A percentile compares a stretch with the other conserved stretches of the same genome.
These are phyloP conservation scores for Brasenia schreberi DNA, from an alignment of 164 flowering plant genomes.

Conservation along the genomic window DNA sequence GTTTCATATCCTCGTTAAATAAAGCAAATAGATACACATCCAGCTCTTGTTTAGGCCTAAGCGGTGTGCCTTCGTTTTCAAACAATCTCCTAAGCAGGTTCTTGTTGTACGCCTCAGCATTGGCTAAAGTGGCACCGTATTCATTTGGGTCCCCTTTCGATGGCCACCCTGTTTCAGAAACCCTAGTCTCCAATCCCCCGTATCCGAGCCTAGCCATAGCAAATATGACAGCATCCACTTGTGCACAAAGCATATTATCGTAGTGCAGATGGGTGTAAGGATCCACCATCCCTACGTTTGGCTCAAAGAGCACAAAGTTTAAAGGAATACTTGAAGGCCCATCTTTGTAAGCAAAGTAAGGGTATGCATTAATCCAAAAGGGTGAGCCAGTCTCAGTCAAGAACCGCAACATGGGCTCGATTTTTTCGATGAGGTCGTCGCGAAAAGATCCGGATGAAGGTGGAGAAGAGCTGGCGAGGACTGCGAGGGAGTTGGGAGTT, in stretches of 20 bases:
- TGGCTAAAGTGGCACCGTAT: constrained; percentile 56
- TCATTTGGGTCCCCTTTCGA: constrained; percentile 73
- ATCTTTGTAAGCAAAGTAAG: constrained; percentile 81
- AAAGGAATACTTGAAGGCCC: constrained; percentile 34
- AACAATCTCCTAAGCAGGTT: constrained; percentile 66
- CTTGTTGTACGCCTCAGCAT: constrained; percentile 60
- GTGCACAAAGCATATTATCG: constrained; percentile 92
- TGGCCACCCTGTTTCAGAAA: constrained; percentile 98
- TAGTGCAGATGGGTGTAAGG: constrained; percentile 61
- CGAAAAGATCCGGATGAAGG: constrained; percentile 73
- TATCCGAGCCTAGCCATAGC: constrained; percentile 61
- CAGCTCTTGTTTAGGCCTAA: constrained; percentile 53
- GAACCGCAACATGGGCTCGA: constrained; percentile 47
- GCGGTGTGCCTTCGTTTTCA: constrained; percentile 69
- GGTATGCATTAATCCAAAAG: constrained; percentile 95
- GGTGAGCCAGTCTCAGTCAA: constrained; percentile 46
- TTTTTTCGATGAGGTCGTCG: constrained; percentile 26
- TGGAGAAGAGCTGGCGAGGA: constrained; percentile 55
- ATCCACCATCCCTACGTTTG: constrained; percentile 61
- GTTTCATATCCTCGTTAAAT: constrained; percentile 83
- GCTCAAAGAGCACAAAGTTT: constrained; percentile 66
- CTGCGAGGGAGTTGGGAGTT: constrained; percentile 50
- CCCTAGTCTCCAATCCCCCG: constrained; percentile 51
- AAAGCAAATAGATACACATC: constrained; percentile 87
- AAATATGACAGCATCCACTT: constrained; percentile 71